Base-by-base conservation (phyloP, 2,329 filamentous ascomycete species). In the Nothomitra cinnamomea region DNA sequence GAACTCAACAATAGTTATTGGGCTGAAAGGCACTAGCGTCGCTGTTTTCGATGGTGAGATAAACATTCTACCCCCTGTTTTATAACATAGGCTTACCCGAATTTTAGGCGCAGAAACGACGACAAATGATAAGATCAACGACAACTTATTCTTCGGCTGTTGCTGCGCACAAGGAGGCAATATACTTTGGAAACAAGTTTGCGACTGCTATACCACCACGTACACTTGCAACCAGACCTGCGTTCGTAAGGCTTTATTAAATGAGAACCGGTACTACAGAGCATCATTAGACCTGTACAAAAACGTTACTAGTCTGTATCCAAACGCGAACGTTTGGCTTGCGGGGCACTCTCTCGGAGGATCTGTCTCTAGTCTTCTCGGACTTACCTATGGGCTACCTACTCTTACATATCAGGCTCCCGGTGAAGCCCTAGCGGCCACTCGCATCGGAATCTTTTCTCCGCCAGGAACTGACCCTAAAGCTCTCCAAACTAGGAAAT, bases 111-210 rank as follows among this genome's bases (percentile, higher is more conserved):
- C 90, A 38, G 90, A 89, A 52, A 96, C 92, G 1, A 96, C 90
- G 0, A 94, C 88, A 24, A 95, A 95, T 60, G 92, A 98, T 70
- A 98, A 98, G 70, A 74, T 89, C 62, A 98, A 96, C 65, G 92
- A 98, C 68, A 98, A 98, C 64, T 74, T 98, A 8, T 95, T 94
- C 68, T 95, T 95, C 70, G 94, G 89, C 64, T 98, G 92, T 70
- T 98, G 92, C 67, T 98, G 92, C 68, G 92, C 81, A 2, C 88
- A 95, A 68, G 89, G 94, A 61, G 88, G 89, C 0, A 87, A 88
- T 58, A 10, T 50, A n/a, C 80, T 88, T 15, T 95, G 88, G 83
- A 82, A 85, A 56, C 84, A 94, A 64, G 88, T 95, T 54, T 98
- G 92, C 68, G 85, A 95, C 65, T 98, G 92, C 65, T 87, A 88